These are phyloP conservation scores for Metarhizium rileyi DNA, from an alignment of 2,329 filamentous ascomycete genomes.

Conservation along the genomic window DNA sequence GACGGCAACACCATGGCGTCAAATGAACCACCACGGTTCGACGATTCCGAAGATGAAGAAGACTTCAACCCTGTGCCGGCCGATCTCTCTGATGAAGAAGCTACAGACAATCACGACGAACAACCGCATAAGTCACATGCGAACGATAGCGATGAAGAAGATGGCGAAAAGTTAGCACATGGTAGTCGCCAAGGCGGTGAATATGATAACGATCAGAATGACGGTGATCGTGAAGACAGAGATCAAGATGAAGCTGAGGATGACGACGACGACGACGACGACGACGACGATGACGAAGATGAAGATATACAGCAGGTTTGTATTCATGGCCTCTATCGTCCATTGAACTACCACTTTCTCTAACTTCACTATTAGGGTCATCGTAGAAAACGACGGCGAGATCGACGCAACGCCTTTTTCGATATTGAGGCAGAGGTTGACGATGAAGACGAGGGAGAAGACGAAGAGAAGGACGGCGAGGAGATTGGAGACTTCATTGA, in stretches of 20 bases:
- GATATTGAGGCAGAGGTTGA: constrained; percentile 98
- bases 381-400: constrained; percentile 72
- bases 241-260: constrained; percentile 27
- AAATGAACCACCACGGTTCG: constrained; percentile 37
- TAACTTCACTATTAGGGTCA: constrained; percentile 36
- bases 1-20: constrained; percentile 33
- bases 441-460: constrained; percentile 79
- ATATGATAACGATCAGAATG: constrained; percentile 24
- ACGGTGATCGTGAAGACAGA: constrained; percentile 22
- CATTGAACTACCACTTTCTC: background rate
- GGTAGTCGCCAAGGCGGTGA: constrained; percentile 8
- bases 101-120: constrained; percentile 33
- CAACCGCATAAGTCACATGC: constrained; percentile 8
- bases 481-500: constrained; percentile 78
- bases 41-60: constrained; percentile 67
- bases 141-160: constrained; percentile 24
- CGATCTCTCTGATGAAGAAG: constrained; percentile 56
- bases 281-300: constrained; percentile 55
- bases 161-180: constrained; percentile 29
- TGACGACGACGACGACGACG: constrained; percentile 38
- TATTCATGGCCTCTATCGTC: background rate
- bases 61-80: constrained; percentile 81
- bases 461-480: constrained; percentile 82
- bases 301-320: constrained; percentile 58
- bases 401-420: constrained; percentile 76